Evolutionary conservation across 148 eudicot genomes (phyloP).

Genomic region (Simmondsia chinensis): DNA sequence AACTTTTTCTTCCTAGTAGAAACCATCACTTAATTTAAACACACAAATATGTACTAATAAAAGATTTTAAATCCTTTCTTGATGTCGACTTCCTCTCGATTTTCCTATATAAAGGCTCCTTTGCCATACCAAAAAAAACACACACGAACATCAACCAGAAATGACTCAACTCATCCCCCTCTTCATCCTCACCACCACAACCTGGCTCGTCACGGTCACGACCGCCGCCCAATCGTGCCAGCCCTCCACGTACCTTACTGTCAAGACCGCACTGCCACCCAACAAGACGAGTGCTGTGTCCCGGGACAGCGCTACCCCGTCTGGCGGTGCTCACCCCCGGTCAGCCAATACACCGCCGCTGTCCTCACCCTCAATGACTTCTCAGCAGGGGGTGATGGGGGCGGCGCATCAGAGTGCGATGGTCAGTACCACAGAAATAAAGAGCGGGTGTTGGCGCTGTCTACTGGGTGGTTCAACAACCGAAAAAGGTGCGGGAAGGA

Average conservation of each 20-base stretch:
- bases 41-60: no score
- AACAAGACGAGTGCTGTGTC: slow-evolving; percentile 15
- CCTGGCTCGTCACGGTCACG: neutral
- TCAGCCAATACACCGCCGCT: slow-evolving; percentile 15
- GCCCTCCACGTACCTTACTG: slow-evolving; percentile 7
- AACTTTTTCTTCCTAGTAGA: no score
- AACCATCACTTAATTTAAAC: no score
- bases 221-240: no score
- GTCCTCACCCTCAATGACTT: slow-evolving; percentile 26
- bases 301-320: slow-evolving; percentile 20
- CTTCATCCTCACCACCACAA: neutral
- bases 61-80: no score
- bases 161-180: neutral
- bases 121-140: no score
- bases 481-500: slow-evolving; percentile 20
- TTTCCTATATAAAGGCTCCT: no score
- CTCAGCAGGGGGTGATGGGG: slow-evolving; percentile 27
- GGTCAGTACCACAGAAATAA: slow-evolving; percentile 17
- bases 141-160: no score
- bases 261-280: slow-evolving; percentile 13
- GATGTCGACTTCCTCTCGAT: no score
- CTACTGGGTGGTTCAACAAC: slow-evolving; percentile 34
- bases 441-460: slow-evolving; percentile 33
- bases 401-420: slow-evolving; percentile 29
- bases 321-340: slow-evolving; percentile 30